phyloP scores from a whole-genome alignment of 1,284 basidiomycete species.

The Rhizoctonia solani region DNA sequence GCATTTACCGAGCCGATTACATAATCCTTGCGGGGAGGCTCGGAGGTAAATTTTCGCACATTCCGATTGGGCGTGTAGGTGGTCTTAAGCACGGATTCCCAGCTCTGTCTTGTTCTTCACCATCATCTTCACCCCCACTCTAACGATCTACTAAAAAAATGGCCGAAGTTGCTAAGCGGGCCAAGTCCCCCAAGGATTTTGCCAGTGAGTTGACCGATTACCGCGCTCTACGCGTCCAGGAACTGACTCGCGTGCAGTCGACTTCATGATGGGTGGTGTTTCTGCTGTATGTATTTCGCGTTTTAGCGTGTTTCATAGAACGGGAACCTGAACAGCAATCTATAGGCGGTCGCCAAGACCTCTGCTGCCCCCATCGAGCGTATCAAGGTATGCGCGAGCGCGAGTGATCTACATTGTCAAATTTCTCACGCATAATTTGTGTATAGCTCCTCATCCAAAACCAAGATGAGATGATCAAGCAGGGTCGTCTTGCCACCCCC shows the following conservation, averaged over 20 bases:
- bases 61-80: slow-evolving; percentile 24
- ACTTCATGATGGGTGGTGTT: slow-evolving; percentile 92
- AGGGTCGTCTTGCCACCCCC: slow-evolving; percentile 86
- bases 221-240: slow-evolving; percentile 25
- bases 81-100: slow-evolving; percentile 10
- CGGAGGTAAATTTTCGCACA: slow-evolving; percentile 16
- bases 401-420: neutral
- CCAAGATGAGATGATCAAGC: slow-evolving; percentile 98
- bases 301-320: neutral
- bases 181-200: slow-evolving; percentile 81
- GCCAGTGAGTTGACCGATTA: slow-evolving; percentile 56
- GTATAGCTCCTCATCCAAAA: slow-evolving; percentile 88
- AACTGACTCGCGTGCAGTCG: slow-evolving; percentile 54
- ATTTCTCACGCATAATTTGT: neutral
- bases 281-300: slow-evolving; percentile 67
- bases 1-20: too few species aligned
- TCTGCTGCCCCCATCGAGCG: slow-evolving; percentile 98
- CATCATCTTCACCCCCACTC: slow-evolving; percentile 50
- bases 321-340: slow-evolving; percentile 37
- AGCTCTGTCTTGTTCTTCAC: slow-evolving; percentile 18
- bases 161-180: slow-evolving; percentile 56
- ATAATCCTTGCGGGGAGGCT: neutral
- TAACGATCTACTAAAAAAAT: slow-evolving; percentile 20
- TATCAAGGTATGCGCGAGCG: slow-evolving; percentile 63
- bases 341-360: slow-evolving; percentile 93